Conservation (phyloP, 192 early-diverging fungal genomes). For the Gryganskiella cystojenkinii region DNA sequence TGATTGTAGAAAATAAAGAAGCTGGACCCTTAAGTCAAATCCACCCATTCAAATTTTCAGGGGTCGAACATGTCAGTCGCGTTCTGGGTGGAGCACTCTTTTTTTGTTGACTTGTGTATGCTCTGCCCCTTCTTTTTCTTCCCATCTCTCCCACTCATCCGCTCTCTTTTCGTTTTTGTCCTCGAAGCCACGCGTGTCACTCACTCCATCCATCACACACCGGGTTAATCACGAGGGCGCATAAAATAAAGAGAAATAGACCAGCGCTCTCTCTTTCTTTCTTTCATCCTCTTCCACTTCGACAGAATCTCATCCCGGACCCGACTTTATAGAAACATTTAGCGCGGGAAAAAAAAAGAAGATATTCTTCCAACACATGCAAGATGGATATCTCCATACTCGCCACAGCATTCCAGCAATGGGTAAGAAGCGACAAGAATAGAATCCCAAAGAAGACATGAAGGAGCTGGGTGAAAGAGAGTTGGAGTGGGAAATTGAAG, state of each 20-base stretch:
- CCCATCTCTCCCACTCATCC: background rate
- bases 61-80: background rate
- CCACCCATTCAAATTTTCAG: no score
- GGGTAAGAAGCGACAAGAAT: constrained; percentile 28
- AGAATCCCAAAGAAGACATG: no score
- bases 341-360: background rate
- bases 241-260: no score
- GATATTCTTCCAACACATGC: constrained; percentile 5
- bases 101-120: background rate
- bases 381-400: constrained; percentile 30
- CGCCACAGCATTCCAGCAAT: constrained; percentile 51
- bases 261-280: background rate
- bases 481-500: no score
- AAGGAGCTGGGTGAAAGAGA: no score
- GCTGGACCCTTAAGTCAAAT: no score
- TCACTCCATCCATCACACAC: no score
- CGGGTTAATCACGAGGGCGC: no score
- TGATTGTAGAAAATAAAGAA: background rate
- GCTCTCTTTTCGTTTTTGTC: background rate
- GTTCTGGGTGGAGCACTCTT: background rate
- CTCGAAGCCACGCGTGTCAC: background rate
- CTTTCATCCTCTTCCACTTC: background rate
- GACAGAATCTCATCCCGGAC: background rate
- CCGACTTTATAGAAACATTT: background rate
- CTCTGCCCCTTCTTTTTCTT: background rate